Evolutionary conservation across 768 basidiomycete species (phyloP).

Genomic region (Lenzites betulinus): DNA sequence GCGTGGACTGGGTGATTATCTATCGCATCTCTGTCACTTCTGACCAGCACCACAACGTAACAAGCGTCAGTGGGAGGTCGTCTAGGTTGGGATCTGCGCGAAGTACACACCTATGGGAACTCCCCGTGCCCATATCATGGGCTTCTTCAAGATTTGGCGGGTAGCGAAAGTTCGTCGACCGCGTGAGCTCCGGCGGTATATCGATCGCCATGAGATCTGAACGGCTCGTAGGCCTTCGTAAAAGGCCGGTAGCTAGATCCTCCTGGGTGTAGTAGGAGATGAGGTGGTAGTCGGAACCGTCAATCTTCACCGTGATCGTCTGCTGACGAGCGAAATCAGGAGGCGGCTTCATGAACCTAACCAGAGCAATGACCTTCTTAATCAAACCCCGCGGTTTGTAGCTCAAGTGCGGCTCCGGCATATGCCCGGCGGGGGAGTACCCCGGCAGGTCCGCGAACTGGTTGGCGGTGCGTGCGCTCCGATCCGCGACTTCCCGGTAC

Average conservation of each 20-base stretch:
- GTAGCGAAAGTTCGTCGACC: constrained; percentile 79
- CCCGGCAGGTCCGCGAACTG: constrained; percentile 20
- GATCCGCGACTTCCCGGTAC: constrained; percentile 78
- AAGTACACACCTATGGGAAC: constrained; percentile 57
- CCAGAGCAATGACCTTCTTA: constrained; percentile 63
- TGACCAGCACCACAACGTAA: constrained; percentile 17
- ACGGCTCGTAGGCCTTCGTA: constrained; percentile 69
- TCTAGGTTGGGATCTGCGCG: constrained; percentile 11
- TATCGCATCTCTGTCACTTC: constrained; percentile 29
- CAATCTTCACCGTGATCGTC: constrained; percentile 85
- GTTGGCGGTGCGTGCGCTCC: constrained; percentile 53
- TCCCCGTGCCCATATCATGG: constrained; percentile 60
- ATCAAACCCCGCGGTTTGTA: constrained; percentile 61
- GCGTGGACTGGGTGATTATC: constrained; percentile 22
- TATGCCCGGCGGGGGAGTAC: constrained; percentile 13
- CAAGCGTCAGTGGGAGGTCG: constrained; percentile 5
- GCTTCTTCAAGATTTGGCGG: constrained; percentile 70
- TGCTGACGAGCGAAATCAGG: constrained; percentile 32
- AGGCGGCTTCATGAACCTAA: constrained; percentile 1
- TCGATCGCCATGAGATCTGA: constrained; percentile 71
- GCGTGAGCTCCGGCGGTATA: constrained; percentile 78
- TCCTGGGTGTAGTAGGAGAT: constrained; percentile 84
- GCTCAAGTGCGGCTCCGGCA: constrained; percentile 26
- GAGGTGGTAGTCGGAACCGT: constrained; percentile 78
- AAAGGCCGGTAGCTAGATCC: constrained; percentile 68